These are phyloP conservation scores for Phytophthora pini DNA, from an alignment of 352 stramenopile species.

Conservation along the genomic window DNA sequence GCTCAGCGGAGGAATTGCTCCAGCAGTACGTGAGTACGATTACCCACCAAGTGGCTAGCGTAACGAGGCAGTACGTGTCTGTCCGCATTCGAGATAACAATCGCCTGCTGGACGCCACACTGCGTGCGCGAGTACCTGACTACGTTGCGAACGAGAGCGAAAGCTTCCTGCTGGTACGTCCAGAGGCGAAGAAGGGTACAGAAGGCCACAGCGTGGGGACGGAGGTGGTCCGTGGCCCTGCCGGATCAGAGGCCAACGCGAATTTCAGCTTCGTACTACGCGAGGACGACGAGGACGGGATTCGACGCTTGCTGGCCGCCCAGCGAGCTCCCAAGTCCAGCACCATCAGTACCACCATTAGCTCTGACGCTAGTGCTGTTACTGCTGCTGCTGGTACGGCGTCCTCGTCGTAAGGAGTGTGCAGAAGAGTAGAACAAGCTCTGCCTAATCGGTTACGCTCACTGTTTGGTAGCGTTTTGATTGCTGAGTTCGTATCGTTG, in stretches of 20 bases:
- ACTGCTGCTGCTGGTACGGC: slow-evolving; percentile 31
- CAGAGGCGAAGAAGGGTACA: slow-evolving; percentile 45
- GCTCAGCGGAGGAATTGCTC: slow-evolving; percentile 69
- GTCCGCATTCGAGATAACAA: slow-evolving; percentile 87
- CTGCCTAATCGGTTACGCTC: too few relatives aligned
- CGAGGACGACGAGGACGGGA: slow-evolving; percentile 50
- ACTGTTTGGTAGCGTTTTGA: too few relatives aligned
- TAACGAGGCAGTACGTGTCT: slow-evolving; percentile 82
- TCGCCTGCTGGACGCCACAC: slow-evolving; percentile 73
- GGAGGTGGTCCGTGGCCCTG: slow-evolving; percentile 14
- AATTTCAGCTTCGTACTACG: slow-evolving; percentile 45
- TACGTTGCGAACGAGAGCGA: slow-evolving; percentile 76
- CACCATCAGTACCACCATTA: slow-evolving; percentile 38
- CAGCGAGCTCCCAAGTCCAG: slow-evolving; percentile 16
- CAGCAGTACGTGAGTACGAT: slow-evolving; percentile 88
- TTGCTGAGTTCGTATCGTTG: background rate
- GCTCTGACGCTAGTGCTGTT: slow-evolving; percentile 40
- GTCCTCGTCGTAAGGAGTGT: slow-evolving; percentile 8
- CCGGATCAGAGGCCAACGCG: slow-evolving; percentile 1
- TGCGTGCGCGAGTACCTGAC: slow-evolving; percentile 68
- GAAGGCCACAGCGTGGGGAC: slow-evolving; percentile 18
- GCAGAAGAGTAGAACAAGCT: too few relatives aligned
- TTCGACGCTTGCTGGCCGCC: slow-evolving; percentile 34
- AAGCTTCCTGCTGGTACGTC: slow-evolving; percentile 72
- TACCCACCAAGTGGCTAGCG: slow-evolving; percentile 83